phyloP scores from a whole-genome alignment of 2,329 filamentous ascomycete genomes.

The Colletotrichum cereale region DNA sequence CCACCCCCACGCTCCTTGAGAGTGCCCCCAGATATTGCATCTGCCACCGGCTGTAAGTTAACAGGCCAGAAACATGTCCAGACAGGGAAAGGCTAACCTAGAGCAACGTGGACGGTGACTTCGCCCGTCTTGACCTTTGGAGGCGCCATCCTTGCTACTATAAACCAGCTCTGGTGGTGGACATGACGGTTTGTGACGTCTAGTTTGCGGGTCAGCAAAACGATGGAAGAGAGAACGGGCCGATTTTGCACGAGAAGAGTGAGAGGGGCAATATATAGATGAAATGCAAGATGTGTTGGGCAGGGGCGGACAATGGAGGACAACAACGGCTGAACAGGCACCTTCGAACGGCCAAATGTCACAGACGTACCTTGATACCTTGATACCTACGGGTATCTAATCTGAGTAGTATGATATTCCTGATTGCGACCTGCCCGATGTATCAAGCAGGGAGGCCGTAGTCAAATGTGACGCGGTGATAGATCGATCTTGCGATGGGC shows the following conservation, averaged over 20 bases:
- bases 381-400: neutral
- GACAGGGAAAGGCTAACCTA: slow-evolving; percentile 15
- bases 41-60: slow-evolving; percentile 43
- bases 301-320: neutral
- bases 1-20: slow-evolving; percentile 56
- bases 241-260: neutral
- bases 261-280: no score
- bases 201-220: neutral
- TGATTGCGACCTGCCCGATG: neutral
- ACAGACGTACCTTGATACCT: neutral
- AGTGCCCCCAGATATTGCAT: slow-evolving; percentile 45
- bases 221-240: neutral
- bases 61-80: no score
- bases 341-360: neutral
- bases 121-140: slow-evolving; percentile 36
- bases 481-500: neutral
- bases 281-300: neutral
- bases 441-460: neutral
- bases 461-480: neutral
- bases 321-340: neutral
- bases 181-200: neutral
- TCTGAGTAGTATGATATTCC: neutral
- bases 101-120: slow-evolving; percentile 35
- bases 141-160: slow-evolving; percentile 30
- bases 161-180: neutral